Conservation (phyloP, 805 yeast species). For the Kuraishia cidri region DNA sequence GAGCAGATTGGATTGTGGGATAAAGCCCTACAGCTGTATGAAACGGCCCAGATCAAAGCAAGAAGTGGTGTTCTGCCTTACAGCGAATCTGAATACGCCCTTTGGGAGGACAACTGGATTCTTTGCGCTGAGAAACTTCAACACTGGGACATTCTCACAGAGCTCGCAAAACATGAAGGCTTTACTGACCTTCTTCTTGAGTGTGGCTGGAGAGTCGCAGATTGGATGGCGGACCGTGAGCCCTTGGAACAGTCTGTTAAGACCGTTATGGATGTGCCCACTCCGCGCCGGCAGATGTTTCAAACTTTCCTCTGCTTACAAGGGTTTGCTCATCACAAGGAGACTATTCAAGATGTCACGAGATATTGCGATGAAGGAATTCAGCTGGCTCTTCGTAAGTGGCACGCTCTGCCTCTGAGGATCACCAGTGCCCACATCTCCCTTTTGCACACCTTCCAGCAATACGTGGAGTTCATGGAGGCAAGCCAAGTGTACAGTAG, state of each 20-base stretch:
- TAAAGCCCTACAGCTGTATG: slow-evolving; percentile 87
- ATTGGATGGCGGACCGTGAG: slow-evolving; percentile 93
- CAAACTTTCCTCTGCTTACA: slow-evolving; percentile 92
- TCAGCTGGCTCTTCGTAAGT: slow-evolving; percentile 81
- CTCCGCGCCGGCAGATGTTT: slow-evolving; percentile 92
- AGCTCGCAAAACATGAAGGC: slow-evolving; percentile 95
- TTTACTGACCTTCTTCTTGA: slow-evolving; percentile 92
- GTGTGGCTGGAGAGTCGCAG: slow-evolving; percentile 99
- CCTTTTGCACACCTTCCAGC: slow-evolving; percentile 89
- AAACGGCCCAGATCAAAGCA: slow-evolving; percentile 94
- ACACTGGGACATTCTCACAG: slow-evolving; percentile 97
- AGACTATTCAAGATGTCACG: slow-evolving; percentile 76
- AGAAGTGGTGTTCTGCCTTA: slow-evolving; percentile 92
- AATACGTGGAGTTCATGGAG: slow-evolving; percentile 94
- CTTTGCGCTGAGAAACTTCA: slow-evolving; percentile 93
- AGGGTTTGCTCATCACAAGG: slow-evolving; percentile 87
- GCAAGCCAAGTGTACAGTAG: slow-evolving; percentile 91
- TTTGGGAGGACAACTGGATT: slow-evolving; percentile 99
- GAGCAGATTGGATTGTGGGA: slow-evolving; percentile 96
- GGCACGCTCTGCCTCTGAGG: slow-evolving; percentile 81
- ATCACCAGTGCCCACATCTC: slow-evolving; percentile 82
- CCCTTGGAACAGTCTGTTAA: slow-evolving; percentile 91
- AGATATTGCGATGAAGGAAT: slow-evolving; percentile 93
- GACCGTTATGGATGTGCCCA: slow-evolving; percentile 97
- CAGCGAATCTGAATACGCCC: slow-evolving; percentile 87